Percentiles rank a stretch among this genome's conserved stretches.
phyloP scores from a whole-genome alignment of 2,329 filamentous ascomycete genomes.

The Clonostachys rhizophaga region DNA sequence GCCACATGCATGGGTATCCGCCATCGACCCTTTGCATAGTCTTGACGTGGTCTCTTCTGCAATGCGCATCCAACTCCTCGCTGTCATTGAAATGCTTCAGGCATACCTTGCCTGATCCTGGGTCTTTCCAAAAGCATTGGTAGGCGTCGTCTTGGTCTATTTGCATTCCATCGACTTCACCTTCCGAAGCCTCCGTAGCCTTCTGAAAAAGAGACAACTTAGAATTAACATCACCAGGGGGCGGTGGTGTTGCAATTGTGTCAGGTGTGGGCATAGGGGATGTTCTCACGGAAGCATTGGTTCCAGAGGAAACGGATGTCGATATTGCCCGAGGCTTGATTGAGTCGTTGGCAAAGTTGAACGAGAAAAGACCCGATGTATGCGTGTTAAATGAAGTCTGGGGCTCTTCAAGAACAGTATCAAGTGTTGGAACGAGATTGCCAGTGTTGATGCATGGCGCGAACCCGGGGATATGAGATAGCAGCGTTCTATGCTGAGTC shows the following conservation, averaged over 20 bases:
- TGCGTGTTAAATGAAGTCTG: not conserved
- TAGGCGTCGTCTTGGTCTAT: not conserved
- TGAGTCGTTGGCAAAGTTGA: not conserved
- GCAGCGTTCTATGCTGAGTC: constrained; percentile 13
- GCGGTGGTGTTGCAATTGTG: not conserved
- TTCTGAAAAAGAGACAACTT: not conserved
- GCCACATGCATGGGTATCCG: constrained; percentile 53
- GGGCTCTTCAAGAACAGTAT: not conserved
- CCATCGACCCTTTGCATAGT: constrained; percentile 31
- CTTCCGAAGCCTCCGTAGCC: not conserved
- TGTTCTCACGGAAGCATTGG: not conserved
- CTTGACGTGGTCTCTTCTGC: constrained; percentile 44
- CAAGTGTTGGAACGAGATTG: not conserved
- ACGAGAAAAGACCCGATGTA: not conserved
- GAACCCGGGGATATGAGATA: not conserved
- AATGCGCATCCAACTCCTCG: constrained; percentile 50
- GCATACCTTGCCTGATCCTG: constrained; percentile 6
- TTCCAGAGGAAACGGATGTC: not conserved
- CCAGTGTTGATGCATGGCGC: not conserved
- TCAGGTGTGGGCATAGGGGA: not conserved
- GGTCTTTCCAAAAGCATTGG: constrained; percentile 22
- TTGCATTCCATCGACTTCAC: not conserved
- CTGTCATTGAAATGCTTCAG: too few species aligned
- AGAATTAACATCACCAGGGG: not conserved
- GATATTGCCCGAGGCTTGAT: too few species aligned